A percentile compares a stretch with the other conserved stretches of the same genome.
phyloP scores from a whole-genome alignment of 305 asterid species.

The Euphrasia arctica region DNA sequence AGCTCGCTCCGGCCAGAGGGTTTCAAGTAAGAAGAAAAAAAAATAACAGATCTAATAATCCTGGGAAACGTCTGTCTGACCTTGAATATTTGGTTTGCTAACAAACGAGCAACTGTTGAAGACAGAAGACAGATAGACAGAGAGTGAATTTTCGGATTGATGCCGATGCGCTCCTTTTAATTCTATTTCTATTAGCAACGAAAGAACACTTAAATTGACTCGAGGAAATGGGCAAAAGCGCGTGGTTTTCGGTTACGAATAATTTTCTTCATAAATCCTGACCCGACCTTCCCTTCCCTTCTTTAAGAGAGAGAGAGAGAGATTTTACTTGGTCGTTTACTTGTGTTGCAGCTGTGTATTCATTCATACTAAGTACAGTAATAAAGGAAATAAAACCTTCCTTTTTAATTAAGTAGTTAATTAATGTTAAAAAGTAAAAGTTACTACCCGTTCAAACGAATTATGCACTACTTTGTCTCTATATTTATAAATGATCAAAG shows the following conservation, averaged over 20 bases:
- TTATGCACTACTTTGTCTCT: too few relatives aligned
- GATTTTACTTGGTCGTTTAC: constrained; percentile 12
- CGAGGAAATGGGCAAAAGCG: constrained; percentile 28
- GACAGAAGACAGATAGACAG: neutral
- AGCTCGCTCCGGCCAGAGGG: too few relatives aligned
- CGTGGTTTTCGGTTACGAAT: constrained; percentile 29
- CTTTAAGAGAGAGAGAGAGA: too few relatives aligned
- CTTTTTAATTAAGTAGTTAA: neutral
- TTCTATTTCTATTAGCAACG: too few relatives aligned
- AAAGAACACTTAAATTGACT: neutral
- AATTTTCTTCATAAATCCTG: neutral
- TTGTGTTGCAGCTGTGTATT: constrained; percentile 23
- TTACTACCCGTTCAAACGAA: too few relatives aligned
- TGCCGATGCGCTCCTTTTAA: too few relatives aligned
- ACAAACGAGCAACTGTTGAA: constrained; percentile 25
- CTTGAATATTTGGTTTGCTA: constrained; percentile 10
- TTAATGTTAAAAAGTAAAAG: too few relatives aligned
- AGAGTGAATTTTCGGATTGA: too few relatives aligned
- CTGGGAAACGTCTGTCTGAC: constrained; percentile 22
- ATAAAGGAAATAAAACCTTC: constrained; percentile 17
- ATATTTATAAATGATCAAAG: too few relatives aligned
- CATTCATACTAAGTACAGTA: neutral
- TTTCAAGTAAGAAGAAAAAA: too few relatives aligned
- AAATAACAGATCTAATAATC: neutral
- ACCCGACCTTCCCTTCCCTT: too few relatives aligned